Percentiles rank a stretch among this genome's conserved stretches.
These are phyloP conservation scores for Trichoderma simmonsii DNA, from an alignment of 2,329 filamentous ascomycete genomes.

Conservation along the genomic window DNA sequence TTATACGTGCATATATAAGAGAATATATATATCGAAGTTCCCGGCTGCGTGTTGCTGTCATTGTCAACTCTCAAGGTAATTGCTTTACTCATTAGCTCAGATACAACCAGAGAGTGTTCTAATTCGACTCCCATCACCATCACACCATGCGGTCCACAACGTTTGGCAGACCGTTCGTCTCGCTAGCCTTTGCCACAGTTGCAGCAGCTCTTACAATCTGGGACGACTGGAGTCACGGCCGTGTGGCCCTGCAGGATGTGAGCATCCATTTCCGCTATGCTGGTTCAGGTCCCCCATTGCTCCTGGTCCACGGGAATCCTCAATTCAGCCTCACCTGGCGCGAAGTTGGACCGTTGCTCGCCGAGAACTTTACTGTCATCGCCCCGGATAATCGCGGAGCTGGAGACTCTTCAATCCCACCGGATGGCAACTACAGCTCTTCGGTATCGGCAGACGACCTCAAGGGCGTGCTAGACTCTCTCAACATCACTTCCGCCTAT, in stretches of 20 bases:
- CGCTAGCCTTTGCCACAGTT: background rate
- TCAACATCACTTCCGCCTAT: background rate
- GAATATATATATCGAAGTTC: background rate
- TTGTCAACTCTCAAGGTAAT: background rate
- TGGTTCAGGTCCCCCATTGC: background rate
- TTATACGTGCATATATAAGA: background rate
- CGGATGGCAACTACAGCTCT: background rate
- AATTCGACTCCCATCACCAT: background rate
- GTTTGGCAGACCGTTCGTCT: background rate
- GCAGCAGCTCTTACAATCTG: background rate
- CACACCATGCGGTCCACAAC: background rate
- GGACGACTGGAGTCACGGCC: background rate
- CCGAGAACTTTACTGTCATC: background rate
- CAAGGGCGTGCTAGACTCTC: background rate
- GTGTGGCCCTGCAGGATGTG: background rate
- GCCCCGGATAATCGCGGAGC: background rate
- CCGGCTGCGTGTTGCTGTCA: background rate
- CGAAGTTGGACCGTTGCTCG: background rate
- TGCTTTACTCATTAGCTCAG: background rate
- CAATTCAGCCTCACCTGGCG: background rate
- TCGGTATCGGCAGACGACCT: background rate
- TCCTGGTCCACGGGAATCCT: background rate
- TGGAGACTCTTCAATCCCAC: background rate
- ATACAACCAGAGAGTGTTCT: background rate
- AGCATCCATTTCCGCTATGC: background rate